phyloP scores from a whole-genome alignment of 2,329 filamentous ascomycete genomes.

The Fusarium subglutinans region DNA sequence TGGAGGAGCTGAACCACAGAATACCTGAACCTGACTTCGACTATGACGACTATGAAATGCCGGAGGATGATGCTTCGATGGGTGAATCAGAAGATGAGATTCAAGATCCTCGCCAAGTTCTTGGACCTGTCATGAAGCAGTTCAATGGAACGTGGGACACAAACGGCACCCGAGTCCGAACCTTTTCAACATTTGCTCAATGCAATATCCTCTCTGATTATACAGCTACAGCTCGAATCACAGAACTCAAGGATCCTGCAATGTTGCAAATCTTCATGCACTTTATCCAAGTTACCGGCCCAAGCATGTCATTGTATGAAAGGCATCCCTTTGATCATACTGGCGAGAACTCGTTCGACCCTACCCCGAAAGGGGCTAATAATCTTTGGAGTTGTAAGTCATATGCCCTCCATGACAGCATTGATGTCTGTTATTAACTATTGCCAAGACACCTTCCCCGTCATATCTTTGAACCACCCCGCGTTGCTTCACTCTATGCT shows the following conservation, averaged over 20 bases:
- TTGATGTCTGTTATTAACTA: slow-evolving; percentile 32
- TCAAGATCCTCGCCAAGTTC: slow-evolving; percentile 50
- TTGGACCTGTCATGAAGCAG: slow-evolving; percentile 49
- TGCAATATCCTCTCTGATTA: slow-evolving; percentile 70
- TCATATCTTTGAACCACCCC: slow-evolving; percentile 85
- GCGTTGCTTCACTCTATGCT: slow-evolving; percentile 91
- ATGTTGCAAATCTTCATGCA: slow-evolving; percentile 89
- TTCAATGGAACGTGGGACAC: slow-evolving; percentile 43
- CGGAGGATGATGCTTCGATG: slow-evolving; percentile 70
- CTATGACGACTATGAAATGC: slow-evolving; percentile 46
- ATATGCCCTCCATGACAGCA: background rate
- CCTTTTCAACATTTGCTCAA: slow-evolving; percentile 59
- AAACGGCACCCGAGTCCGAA: slow-evolving; percentile 56
- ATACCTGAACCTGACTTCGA: slow-evolving; percentile 23
- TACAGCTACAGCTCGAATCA: slow-evolving; percentile 69
- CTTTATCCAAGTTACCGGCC: slow-evolving; percentile 89
- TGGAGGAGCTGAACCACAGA: slow-evolving; percentile 7
- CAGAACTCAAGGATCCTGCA: slow-evolving; percentile 81
- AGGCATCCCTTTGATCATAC: slow-evolving; percentile 79
- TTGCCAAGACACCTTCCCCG: slow-evolving; percentile 75
- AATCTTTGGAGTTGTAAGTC: slow-evolving; percentile 71
- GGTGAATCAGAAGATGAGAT: slow-evolving; percentile 68
- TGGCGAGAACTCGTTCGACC: slow-evolving; percentile 63
- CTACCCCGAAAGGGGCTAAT: slow-evolving; percentile 70
- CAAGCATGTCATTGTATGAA: slow-evolving; percentile 88